These are phyloP conservation scores for Pseudocercospora vitis DNA, from an alignment of 2,329 filamentous ascomycete species.

Conservation along the genomic window DNA sequence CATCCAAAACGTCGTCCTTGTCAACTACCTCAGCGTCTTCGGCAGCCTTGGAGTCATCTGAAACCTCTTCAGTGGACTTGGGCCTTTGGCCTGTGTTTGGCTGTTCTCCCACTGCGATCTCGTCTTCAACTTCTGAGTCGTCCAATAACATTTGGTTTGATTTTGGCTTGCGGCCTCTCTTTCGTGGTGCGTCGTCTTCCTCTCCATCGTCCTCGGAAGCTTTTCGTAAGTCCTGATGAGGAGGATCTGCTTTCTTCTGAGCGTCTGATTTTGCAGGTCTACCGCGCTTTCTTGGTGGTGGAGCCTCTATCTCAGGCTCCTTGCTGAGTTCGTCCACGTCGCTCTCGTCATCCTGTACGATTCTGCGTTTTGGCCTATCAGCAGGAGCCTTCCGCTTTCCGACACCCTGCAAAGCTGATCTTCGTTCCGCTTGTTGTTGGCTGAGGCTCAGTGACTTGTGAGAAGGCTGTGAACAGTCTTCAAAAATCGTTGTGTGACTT, in stretches of 20 bases:
- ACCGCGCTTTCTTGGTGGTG: conserved; percentile 18
- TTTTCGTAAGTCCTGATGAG: neutral
- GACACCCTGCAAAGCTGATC: conserved; percentile 25
- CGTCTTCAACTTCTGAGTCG: conserved; percentile 6
- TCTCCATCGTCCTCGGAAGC: neutral
- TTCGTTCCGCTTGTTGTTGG: conserved; percentile 38
- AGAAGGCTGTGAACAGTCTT: conserved; percentile 32
- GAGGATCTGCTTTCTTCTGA: neutral
- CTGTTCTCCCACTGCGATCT: neutral
- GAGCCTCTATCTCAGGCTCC: conserved; percentile 14
- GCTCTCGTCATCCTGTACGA: conserved; percentile 26
- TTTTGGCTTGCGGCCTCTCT: conserved; percentile 18
- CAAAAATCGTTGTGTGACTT: conserved; percentile 39
- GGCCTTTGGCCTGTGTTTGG: conserved; percentile 10
- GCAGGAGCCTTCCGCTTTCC: conserved; percentile 3
- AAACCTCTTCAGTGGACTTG: conserved; percentile 6
- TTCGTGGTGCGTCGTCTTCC: conserved; percentile 11
- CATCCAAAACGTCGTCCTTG: conserved; percentile 14
- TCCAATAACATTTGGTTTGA: neutral
- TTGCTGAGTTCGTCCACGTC: conserved; percentile 31
- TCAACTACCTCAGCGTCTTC: conserved; percentile 14
- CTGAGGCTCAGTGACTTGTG: conserved; percentile 32
- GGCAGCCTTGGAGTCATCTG: conserved; percentile 21
- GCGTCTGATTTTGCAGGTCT: conserved; percentile 17
- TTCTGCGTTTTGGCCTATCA: conserved; percentile 20